phyloP scores from a whole-genome alignment of 768 basidiomycete genomes.

The Russula compacta region DNA sequence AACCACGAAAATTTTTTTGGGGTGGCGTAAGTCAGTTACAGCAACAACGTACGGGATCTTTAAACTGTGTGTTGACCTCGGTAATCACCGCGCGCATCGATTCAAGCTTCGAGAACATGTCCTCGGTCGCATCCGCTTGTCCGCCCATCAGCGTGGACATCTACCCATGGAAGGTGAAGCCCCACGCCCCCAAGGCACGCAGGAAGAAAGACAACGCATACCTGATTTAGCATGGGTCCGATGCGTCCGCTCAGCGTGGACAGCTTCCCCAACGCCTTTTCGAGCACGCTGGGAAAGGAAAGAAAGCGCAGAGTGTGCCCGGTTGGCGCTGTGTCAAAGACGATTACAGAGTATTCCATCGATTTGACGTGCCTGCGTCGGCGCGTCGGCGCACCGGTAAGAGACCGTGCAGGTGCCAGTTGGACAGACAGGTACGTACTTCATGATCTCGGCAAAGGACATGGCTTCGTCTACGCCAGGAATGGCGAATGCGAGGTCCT shows the following conservation, averaged over 20 bases:
- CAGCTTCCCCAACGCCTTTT: conserved; percentile 94
- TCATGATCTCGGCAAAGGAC: conserved; percentile 99
- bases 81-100: conserved; percentile 95
- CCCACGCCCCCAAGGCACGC: background rate
- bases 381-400: background rate
- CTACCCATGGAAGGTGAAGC: conserved; percentile 30
- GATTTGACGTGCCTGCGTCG: conserved; percentile 88
- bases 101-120: conserved; percentile 98
- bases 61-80: conserved; percentile 98
- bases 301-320: conserved; percentile 97
- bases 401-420: too few species aligned
- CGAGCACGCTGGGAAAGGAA: conserved; percentile 96
- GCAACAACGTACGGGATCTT: conserved; percentile 73
- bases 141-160: conserved; percentile 98
- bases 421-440: conserved; percentile 42
- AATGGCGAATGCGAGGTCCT: conserved; percentile 97
- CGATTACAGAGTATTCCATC: conserved; percentile 99
- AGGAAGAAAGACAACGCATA: conserved; percentile 19
- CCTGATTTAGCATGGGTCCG: conserved; percentile 93
- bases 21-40: background rate
- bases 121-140: conserved; percentile 81
- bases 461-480: conserved; percentile 99
- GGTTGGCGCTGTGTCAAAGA: conserved; percentile 98
- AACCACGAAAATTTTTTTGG: too few species aligned
- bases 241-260: conserved; percentile 90